Percentiles rank a stretch among this genome's conserved stretches.
These are phyloP conservation scores for Paramyrothecium roridum DNA, from an alignment of 2,329 filamentous ascomycete genomes.

Conservation along the genomic window DNA sequence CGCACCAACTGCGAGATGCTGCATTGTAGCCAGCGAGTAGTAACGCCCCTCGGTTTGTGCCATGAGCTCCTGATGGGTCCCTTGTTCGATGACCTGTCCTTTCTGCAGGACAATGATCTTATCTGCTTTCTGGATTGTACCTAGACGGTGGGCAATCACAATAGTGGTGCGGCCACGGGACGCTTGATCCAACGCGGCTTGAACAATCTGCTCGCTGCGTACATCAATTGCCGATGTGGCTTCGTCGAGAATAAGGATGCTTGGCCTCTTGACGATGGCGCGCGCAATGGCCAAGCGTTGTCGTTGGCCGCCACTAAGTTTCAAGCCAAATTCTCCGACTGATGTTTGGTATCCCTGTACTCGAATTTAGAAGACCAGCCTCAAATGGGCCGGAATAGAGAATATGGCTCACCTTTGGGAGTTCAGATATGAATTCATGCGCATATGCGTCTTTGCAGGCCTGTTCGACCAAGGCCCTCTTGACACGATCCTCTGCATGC, in stretches of 20 bases:
- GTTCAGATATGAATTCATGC: neutral
- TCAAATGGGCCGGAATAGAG: neutral
- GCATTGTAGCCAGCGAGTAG: neutral
- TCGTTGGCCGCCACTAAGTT: conserved; percentile 59
- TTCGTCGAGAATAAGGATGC: conserved; percentile 60
- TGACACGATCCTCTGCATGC: conserved; percentile 25
- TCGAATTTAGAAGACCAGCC: neutral
- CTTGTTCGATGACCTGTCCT: conserved; percentile 56
- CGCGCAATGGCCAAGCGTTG: conserved; percentile 57
- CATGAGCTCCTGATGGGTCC: conserved; percentile 50
- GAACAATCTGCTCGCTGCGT: conserved; percentile 42
- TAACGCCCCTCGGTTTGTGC: neutral
- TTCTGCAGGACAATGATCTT: conserved; percentile 61
- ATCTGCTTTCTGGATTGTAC: conserved; percentile 54
- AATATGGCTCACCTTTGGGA: neutral
- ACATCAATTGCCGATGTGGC: conserved; percentile 51
- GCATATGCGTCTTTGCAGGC: neutral
- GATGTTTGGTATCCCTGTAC: neutral
- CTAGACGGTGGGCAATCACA: conserved; percentile 55
- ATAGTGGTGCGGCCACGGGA: conserved; percentile 57
- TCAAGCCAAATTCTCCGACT: conserved; percentile 57
- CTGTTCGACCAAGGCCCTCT: neutral
- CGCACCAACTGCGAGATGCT: neutral
- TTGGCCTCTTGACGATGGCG: conserved; percentile 29
- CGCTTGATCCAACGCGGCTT: conserved; percentile 47